Conservation (phyloP, 2,329 filamentous ascomycete species). For the Phaeophleospora eucalypticola region DNA sequence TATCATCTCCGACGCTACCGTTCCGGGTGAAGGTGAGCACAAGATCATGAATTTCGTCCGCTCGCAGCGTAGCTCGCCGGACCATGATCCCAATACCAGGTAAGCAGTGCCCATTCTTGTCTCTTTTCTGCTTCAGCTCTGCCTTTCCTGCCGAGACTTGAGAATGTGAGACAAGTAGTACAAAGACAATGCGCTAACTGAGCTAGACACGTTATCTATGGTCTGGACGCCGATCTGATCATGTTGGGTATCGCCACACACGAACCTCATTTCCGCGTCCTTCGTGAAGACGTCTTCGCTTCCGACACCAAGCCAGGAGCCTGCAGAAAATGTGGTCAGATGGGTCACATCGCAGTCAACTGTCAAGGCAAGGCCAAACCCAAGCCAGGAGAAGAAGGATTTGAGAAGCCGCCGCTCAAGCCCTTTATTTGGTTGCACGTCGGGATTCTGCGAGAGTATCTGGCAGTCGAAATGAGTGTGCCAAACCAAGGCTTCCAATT, state of each 20-base stretch:
- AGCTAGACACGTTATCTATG: conserved; percentile 90
- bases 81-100: conserved; percentile 86
- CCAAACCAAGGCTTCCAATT: conserved; percentile 80
- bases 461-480: conserved; percentile 82
- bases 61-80: conserved; percentile 82
- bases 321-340: conserved; percentile 87
- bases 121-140: conserved; percentile 11
- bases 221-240: conserved; percentile 94
- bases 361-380: conserved; percentile 76
- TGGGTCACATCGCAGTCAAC: conserved; percentile 82
- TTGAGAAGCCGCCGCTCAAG: conserved; percentile 79
- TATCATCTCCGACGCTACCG: conserved; percentile 96
- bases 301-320: conserved; percentile 77
- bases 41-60: conserved; percentile 99
- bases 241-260: conserved; percentile 97
- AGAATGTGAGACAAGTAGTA: neutral
- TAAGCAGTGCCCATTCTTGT: conserved; percentile 15
- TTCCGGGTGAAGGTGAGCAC: conserved; percentile 96
- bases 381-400: conserved; percentile 63
- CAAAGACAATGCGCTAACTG: conserved; percentile 20
- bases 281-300: conserved; percentile 94
- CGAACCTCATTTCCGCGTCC: conserved; percentile 91
- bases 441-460: conserved; percentile 83
- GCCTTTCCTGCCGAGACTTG: conserved; percentile 10
- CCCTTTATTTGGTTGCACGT: conserved; percentile 99